Conservation (phyloP, 176 grass and related monocot genomes). For the Phoenix dactylifera region DNA sequence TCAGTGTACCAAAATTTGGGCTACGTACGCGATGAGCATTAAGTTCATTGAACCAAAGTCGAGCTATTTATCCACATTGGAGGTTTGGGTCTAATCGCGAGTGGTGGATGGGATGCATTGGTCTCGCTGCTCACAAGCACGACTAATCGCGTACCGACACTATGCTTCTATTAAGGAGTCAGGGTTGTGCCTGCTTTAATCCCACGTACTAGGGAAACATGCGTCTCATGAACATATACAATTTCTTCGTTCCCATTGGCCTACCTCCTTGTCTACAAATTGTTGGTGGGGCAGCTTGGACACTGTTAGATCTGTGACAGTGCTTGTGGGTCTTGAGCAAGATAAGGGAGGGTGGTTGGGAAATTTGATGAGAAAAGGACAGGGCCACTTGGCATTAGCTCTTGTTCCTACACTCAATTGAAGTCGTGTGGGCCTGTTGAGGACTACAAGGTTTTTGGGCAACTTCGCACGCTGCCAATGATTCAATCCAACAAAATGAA, state of each 20-base stretch:
- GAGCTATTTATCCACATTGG: background rate
- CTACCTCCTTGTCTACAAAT: too few relatives aligned
- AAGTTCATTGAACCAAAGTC: background rate
- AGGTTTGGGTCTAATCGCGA: too few relatives aligned
- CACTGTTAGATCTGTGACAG: background rate
- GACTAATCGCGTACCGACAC: too few relatives aligned
- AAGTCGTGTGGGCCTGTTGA: background rate
- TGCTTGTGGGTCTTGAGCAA: background rate
- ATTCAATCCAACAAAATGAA: background rate
- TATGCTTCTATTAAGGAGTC: too few relatives aligned
- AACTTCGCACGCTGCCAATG: background rate
- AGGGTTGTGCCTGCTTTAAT: too few relatives aligned
- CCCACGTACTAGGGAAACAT: too few relatives aligned
- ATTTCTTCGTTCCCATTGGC: too few relatives aligned
- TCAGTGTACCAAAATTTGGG: background rate
- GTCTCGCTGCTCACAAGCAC: too few relatives aligned
- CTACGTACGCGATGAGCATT: background rate
- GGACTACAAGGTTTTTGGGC: background rate
- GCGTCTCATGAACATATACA: too few relatives aligned
- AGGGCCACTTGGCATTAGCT: constrained; percentile 11
- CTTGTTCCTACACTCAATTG: constrained; percentile 6
- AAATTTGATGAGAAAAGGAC: constrained; percentile 12
- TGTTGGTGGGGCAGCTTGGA: background rate
- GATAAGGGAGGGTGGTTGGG: background rate
- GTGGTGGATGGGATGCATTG: too few relatives aligned